Percentiles rank a stretch among this genome's conserved stretches.
Conservation (phyloP, 2,329 filamentous ascomycete genomes). For the Colletotrichum acutatum region DNA sequence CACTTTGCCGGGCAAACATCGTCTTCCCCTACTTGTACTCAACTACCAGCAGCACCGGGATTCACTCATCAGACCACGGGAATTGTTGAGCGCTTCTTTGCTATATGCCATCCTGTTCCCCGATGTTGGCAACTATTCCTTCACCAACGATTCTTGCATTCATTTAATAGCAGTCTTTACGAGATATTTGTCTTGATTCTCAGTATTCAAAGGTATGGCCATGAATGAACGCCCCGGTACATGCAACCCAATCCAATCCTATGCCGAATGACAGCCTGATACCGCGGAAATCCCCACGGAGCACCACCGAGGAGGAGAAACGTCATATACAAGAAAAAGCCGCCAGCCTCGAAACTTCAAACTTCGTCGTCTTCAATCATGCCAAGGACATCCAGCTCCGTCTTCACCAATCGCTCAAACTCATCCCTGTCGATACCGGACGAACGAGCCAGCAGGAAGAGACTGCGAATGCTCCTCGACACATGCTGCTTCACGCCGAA, state of each 20-base stretch:
- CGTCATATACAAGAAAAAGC: conserved; percentile 25
- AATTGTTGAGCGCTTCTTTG: conserved; percentile 14
- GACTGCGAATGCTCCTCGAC: conserved; percentile 79
- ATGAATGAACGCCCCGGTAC: conserved; percentile 12
- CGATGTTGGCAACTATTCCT: no score
- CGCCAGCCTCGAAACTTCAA: background rate
- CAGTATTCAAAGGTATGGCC: conserved; percentile 3
- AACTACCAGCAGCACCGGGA: background rate
- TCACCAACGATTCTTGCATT: no score
- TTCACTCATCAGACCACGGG: background rate
- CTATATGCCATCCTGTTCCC: background rate
- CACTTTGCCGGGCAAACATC: background rate
- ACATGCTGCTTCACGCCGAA: conserved; percentile 84
- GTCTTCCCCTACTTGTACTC: background rate
- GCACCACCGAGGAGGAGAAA: conserved; percentile 18
- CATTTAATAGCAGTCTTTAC: no score
- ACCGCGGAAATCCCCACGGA: conserved; percentile 31
- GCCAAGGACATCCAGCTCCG: conserved; percentile 76
- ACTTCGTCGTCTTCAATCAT: conserved; percentile 71
- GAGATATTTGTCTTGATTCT: background rate
- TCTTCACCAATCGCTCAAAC: conserved; percentile 77
- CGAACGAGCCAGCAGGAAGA: conserved; percentile 76
- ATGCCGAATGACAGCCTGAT: conserved; percentile 24
- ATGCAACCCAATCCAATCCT: conserved; percentile 28
- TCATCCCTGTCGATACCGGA: conserved; percentile 80